Conservation (phyloP, 371 early-diverging fungal genomes). For the Mucor irregularis region DNA sequence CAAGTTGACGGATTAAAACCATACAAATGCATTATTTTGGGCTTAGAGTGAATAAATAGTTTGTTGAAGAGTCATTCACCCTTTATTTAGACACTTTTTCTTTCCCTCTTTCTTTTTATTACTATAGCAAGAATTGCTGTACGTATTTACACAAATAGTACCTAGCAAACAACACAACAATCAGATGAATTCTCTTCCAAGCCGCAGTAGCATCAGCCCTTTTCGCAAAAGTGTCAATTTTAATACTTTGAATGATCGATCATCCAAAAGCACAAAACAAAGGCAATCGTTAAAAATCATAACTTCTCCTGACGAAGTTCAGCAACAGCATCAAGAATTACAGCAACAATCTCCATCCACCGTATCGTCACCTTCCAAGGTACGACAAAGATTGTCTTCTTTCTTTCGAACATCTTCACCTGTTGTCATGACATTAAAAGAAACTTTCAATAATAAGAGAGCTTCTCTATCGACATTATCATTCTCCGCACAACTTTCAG, state of each 20-base stretch:
- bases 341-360: background rate
- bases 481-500: background rate
- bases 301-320: conserved; percentile 1
- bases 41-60: too few relatives aligned
- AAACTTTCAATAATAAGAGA: background rate
- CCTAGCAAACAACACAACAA: background rate
- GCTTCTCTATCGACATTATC: conserved; percentile 1
- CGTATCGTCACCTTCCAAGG: conserved; percentile 1
- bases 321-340: background rate
- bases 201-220: conserved; percentile 5
- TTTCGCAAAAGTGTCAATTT: conserved; percentile 1
- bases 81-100: too few relatives aligned
- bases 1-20: too few relatives aligned
- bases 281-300: conserved; percentile 10
- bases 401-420: conserved; percentile 16
- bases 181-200: conserved; percentile 10
- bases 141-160: too few relatives aligned
- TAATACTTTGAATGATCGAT: too few relatives aligned
- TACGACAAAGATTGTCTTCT: conserved; percentile 19
- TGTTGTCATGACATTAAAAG: conserved; percentile 9
- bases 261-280: background rate
- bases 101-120: conserved; percentile 1
- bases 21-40: too few relatives aligned
- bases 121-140: too few relatives aligned
- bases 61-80: too few relatives aligned